Percentiles rank a stretch among this genome's conserved stretches.
Evolutionary conservation across 2,329 filamentous ascomycete species (phyloP).

Genomic region (Colletotrichum truncatum): DNA sequence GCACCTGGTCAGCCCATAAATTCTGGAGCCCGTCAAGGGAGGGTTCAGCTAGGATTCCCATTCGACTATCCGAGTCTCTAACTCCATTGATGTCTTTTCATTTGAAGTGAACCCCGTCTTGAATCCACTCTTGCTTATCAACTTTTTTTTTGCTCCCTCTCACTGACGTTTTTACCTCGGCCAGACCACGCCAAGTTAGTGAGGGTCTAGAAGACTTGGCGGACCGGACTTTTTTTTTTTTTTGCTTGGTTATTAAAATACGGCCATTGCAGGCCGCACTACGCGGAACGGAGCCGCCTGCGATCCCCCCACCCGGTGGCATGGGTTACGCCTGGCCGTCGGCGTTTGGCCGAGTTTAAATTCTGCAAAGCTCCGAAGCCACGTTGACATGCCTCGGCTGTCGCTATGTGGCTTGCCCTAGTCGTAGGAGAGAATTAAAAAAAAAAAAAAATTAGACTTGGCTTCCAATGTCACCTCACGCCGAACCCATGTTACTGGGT

Average conservation of each 20-base stretch:
- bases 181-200: background rate
- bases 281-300: background rate
- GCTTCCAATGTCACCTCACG: conserved; percentile 13
- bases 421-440: no score
- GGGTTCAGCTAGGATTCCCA: background rate
- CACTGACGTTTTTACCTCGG: background rate
- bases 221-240: background rate
- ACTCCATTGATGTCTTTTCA: background rate
- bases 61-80: background rate
- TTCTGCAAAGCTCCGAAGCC: background rate
- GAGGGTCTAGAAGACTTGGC: background rate
- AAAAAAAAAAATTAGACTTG: background rate
- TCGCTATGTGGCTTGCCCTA: background rate
- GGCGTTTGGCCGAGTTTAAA: conserved; percentile 24
- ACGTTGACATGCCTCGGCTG: conserved; percentile 15
- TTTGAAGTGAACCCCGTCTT: background rate
- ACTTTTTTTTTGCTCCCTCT: background rate
- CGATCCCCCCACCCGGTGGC: background rate
- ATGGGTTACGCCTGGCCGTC: background rate
- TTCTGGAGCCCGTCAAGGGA: conserved; percentile 4
- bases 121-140: conserved; percentile 8
- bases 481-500: conserved; percentile 12
- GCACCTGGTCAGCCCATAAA: conserved; percentile 18
- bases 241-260: conserved; percentile 1
- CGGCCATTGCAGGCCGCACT: conserved; percentile 16